These are phyloP conservation scores for Pythium dissotocum DNA, from an alignment of 352 stramenopile species.

Conservation along the genomic window DNA sequence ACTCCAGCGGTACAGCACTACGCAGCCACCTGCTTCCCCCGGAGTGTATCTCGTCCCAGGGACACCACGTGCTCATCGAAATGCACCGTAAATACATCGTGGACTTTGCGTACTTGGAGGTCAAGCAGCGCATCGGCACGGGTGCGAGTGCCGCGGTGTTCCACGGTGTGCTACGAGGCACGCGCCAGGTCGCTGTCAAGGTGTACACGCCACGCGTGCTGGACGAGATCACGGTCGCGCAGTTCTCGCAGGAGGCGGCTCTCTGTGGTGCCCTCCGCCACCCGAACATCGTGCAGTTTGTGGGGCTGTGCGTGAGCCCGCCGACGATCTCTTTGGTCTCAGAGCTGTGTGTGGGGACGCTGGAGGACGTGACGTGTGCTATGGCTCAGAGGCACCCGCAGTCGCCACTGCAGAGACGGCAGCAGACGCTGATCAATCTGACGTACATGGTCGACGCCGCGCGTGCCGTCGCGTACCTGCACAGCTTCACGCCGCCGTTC, in stretches of 20 bases:
- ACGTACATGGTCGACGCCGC: constrained; percentile 67
- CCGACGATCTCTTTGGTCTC: constrained; percentile 69
- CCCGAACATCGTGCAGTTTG: constrained; percentile 78
- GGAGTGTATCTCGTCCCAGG: constrained; percentile 30
- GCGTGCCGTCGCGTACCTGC: constrained; percentile 61
- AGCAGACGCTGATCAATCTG: constrained; percentile 55
- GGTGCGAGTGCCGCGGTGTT: constrained; percentile 63
- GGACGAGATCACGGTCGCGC: constrained; percentile 58
- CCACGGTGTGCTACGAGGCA: constrained; percentile 51
- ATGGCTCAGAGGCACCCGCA: background rate
- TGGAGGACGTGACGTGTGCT: constrained; percentile 45
- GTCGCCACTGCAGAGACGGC: constrained; percentile 38
- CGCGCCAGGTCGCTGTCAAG: constrained; percentile 60
- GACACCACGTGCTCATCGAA: constrained; percentile 63
- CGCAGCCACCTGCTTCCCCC: constrained; percentile 11
- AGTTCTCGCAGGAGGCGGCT: constrained; percentile 76
- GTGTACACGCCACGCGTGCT: constrained; percentile 64
- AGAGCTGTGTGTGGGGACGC: constrained; percentile 63
- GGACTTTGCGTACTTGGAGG: constrained; percentile 65
- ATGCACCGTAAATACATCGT: constrained; percentile 72
- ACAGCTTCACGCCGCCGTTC: constrained; percentile 71
- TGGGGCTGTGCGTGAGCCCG: constrained; percentile 72
- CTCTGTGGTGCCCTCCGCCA: constrained; percentile 64
- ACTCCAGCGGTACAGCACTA: background rate
- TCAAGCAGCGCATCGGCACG: constrained; percentile 42